Percentiles rank a stretch among this genome's conserved stretches.
phyloP scores from a whole-genome alignment of 2,329 filamentous ascomycete genomes.

The Orbilia blumenaviensis region DNA sequence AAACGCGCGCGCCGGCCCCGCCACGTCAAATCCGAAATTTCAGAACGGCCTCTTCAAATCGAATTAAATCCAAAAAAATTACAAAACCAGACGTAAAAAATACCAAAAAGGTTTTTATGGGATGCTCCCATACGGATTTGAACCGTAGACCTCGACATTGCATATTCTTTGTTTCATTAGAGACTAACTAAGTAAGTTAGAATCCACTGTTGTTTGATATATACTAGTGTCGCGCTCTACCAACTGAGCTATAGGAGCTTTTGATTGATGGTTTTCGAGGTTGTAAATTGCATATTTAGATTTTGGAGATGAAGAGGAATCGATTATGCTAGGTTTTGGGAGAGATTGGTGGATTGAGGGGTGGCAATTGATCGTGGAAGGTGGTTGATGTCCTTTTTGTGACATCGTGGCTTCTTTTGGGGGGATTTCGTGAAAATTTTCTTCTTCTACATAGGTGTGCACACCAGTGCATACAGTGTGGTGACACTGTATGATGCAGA shows the following conservation, averaged over 20 bases:
- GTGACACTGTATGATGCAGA: not conserved
- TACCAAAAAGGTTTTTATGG: not conserved
- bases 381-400: no score
- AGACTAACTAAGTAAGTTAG: no score
- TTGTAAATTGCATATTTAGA: not conserved
- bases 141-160: constrained; percentile 48
- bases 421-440: no score
- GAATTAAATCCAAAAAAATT: not conserved
- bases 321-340: not conserved
- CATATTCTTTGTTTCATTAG: no score
- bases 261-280: not conserved
- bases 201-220: no score
- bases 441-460: no score
- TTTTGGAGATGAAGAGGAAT: not conserved
- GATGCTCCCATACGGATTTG: constrained; percentile 42
- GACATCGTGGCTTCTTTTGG: not conserved
- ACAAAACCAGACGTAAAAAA: not conserved
- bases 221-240: constrained; percentile 33
- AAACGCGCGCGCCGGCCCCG: no score
- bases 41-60: not conserved
- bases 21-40: not conserved
- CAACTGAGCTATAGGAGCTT: constrained; percentile 12
- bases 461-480: no score
- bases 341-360: not conserved
- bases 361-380: not conserved